A percentile compares a stretch with the other conserved stretches of the same genome.
These are phyloP conservation scores for Cytospora leucostoma DNA, from an alignment of 2,329 filamentous ascomycete genomes.

Conservation along the genomic window DNA sequence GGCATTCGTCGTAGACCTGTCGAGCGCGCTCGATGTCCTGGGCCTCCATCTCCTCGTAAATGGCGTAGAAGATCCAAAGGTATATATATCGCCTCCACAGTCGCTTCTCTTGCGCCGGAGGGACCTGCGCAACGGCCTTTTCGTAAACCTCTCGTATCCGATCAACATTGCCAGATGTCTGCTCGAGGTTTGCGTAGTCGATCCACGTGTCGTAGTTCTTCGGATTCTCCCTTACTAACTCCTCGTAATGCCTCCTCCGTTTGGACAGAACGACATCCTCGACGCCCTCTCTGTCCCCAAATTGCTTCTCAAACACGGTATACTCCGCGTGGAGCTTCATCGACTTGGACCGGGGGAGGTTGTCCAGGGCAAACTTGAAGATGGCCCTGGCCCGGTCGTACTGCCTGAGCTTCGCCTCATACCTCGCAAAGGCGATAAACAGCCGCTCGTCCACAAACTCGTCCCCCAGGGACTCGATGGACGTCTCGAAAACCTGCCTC, in stretches of 20 bases:
- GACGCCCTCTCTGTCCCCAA: constrained; percentile 87
- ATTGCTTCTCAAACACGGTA: constrained; percentile 98
- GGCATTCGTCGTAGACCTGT: constrained; percentile 87
- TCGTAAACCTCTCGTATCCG: constrained; percentile 92
- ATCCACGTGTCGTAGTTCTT: constrained; percentile 99
- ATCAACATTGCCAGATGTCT: constrained; percentile 78
- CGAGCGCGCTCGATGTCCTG: constrained; percentile 76
- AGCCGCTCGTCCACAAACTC: constrained; percentile 95
- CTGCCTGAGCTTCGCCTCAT: constrained; percentile 92
- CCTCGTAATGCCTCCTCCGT: constrained; percentile 88
- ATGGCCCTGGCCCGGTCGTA: constrained; percentile 92
- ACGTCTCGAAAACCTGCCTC: constrained; percentile 84
- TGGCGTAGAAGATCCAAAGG: constrained; percentile 94
- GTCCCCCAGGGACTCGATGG: constrained; percentile 86
- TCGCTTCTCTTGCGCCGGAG: constrained; percentile 92
- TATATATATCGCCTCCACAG: constrained; percentile 98
- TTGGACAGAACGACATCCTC: constrained; percentile 97
- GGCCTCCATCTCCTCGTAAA: constrained; percentile 89
- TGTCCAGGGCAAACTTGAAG: constrained; percentile 94
- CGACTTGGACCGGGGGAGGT: constrained; percentile 84
- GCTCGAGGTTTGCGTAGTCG: constrained; percentile 89
- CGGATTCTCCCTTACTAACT: constrained; percentile 88
- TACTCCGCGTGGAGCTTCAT: constrained; percentile 87
- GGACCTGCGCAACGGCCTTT: constrained; percentile 90
- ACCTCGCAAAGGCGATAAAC: constrained; percentile 93